Evolutionary conservation across 1,284 basidiomycete genomes (phyloP).

Genomic region (Vanrija sp.): DNA sequence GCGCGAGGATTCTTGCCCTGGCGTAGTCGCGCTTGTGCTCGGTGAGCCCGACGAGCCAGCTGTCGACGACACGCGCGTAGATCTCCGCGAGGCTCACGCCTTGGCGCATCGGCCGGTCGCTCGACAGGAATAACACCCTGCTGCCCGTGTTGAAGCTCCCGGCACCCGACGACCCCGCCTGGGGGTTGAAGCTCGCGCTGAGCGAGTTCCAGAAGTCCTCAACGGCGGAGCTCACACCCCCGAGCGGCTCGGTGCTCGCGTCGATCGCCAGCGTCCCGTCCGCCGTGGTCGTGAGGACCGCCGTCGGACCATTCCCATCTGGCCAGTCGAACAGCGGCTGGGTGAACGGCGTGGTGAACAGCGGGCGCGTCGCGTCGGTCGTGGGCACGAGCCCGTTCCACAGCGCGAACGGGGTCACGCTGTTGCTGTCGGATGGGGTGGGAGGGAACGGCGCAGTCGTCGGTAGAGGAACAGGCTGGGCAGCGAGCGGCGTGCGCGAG

Average conservation of each 20-base stretch:
- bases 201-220: constrained; percentile 19
- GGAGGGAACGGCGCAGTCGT: too few species aligned
- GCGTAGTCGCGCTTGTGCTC: constrained; percentile 24
- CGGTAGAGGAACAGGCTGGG: background rate
- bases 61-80: constrained; percentile 30
- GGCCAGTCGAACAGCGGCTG: constrained; percentile 8
- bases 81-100: constrained; percentile 31
- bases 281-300: constrained; percentile 13
- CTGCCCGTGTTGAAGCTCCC: constrained; percentile 1
- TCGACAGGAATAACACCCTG: constrained; percentile 18
- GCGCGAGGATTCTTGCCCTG: constrained; percentile 21
- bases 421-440: background rate
- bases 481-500: background rate
- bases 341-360: background rate
- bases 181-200: background rate
- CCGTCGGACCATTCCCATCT: constrained; percentile 1
- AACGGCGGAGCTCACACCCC: background rate
- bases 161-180: background rate
- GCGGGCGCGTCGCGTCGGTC: background rate
- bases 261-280: constrained; percentile 19
- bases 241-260: constrained; percentile 7
- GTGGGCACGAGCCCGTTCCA: background rate
- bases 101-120: constrained; percentile 21
- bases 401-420: background rate
- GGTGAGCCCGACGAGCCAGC: constrained; percentile 30